Conservation (phyloP, 495 filamentous ascomycete species). For the Apiosordaria backusii region DNA sequence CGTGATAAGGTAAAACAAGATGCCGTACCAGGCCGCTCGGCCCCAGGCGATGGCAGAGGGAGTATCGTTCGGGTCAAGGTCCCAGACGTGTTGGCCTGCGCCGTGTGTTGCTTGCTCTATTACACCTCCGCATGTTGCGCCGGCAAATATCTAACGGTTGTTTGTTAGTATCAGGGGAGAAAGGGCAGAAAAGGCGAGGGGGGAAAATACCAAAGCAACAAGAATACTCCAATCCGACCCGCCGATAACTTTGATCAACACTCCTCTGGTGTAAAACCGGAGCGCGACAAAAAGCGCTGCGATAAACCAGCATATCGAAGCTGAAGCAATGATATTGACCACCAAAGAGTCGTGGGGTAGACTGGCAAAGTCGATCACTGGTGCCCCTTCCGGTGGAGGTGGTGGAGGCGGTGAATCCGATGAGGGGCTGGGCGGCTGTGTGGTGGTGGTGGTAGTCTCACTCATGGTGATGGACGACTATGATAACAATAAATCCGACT, state of each 20-base stretch:
- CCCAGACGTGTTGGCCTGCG: conserved; percentile 30
- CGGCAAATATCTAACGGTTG: conserved; percentile 21
- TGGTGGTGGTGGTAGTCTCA: conserved; percentile 1
- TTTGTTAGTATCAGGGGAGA: not conserved
- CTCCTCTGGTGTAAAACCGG: conserved; percentile 30
- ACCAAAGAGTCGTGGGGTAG: conserved; percentile 27
- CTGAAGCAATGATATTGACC: conserved; percentile 25
- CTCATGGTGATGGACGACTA: not conserved
- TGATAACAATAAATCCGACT: not conserved
- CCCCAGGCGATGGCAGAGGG: conserved; percentile 23
- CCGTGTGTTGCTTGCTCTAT: conserved; percentile 31
- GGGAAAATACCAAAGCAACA: conserved; percentile 21
- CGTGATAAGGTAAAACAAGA: conserved; percentile 29
- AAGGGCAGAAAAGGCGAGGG: not conserved
- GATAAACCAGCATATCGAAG: conserved; percentile 25
- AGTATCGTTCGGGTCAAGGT: conserved; percentile 27
- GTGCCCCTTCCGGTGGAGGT: conserved; percentile 2
- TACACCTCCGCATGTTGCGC: conserved; percentile 21
- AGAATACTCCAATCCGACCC: conserved; percentile 33
- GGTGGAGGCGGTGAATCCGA: not conserved
- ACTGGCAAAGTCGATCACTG: conserved; percentile 7
- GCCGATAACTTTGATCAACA: conserved; percentile 27
- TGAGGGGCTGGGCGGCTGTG: not conserved
- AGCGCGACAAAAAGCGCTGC: conserved; percentile 29
- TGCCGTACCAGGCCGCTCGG: conserved; percentile 31